phyloP scores from a whole-genome alignment of 495 filamentous ascomycete species.

The Xeromyces bisporus region DNA sequence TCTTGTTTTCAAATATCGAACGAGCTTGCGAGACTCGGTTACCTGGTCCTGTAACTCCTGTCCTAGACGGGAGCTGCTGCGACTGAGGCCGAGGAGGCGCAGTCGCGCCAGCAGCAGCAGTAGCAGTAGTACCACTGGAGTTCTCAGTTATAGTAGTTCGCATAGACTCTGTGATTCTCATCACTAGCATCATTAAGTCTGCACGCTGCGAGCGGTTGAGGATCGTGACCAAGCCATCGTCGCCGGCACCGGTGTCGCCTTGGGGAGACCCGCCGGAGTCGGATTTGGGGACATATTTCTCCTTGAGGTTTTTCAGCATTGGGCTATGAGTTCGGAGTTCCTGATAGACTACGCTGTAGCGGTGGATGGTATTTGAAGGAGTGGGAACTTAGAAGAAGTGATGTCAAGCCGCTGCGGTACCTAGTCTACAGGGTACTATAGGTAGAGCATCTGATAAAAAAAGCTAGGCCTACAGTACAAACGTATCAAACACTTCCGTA shows the following conservation, averaged over 20 bases:
- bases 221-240: conserved; percentile 32
- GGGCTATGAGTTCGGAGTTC: too few relatives aligned
- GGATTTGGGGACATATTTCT: conserved; percentile 19
- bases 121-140: conserved; percentile 15
- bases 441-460: too few relatives aligned
- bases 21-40: neutral
- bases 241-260: conserved; percentile 10
- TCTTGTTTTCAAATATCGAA: neutral
- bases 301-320: conserved; percentile 29
- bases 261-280: conserved; percentile 14
- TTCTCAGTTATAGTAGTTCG: conserved; percentile 22
- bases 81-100: neutral
- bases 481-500: too few relatives aligned
- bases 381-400: too few relatives aligned
- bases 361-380: too few relatives aligned
- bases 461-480: too few relatives aligned
- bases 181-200: conserved; percentile 32
- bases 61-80: neutral
- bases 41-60: neutral
- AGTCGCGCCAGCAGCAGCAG: too few relatives aligned
- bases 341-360: too few relatives aligned
- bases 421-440: too few relatives aligned
- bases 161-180: conserved; percentile 27
- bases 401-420: too few relatives aligned
- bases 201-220: conserved; percentile 31